Percentiles rank a stretch among this genome's conserved stretches.
These are phyloP conservation scores for Maudiozyma serrabonitensis DNA, from an alignment of 805 yeast species.

Conservation along the genomic window DNA sequence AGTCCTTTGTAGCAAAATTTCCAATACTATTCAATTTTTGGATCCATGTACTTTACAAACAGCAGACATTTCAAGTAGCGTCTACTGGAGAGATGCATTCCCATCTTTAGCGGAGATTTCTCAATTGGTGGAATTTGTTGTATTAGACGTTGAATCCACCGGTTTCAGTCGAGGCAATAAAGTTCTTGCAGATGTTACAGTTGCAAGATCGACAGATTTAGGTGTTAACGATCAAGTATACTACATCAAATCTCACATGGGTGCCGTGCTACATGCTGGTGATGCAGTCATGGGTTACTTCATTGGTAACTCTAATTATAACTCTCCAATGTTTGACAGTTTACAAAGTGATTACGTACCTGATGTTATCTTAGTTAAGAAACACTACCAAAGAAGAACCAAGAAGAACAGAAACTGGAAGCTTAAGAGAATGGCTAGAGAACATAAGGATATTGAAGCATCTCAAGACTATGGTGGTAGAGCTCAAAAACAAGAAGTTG, in stretches of 20 bases:
- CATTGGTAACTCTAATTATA: slow-evolving; percentile 75
- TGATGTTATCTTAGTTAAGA: slow-evolving; percentile 84
- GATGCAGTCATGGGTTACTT: slow-evolving; percentile 91
- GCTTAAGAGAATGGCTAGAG: slow-evolving; percentile 95
- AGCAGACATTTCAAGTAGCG: slow-evolving; percentile 60
- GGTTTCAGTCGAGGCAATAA: slow-evolving; percentile 68
- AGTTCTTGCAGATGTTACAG: slow-evolving; percentile 81
- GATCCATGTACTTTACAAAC: slow-evolving; percentile 76
- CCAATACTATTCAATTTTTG: slow-evolving; percentile 75
- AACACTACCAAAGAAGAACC: slow-evolving; percentile 71
- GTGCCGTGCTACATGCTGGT: slow-evolving; percentile 92
- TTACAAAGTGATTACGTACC: slow-evolving; percentile 53
- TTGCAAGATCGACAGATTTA: slow-evolving; percentile 82
- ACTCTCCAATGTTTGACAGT: slow-evolving; percentile 77
- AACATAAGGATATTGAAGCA: slow-evolving; percentile 82
- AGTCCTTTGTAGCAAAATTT: slow-evolving; percentile 74
- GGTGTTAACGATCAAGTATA: slow-evolving; percentile 77
- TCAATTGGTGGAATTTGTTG: slow-evolving; percentile 76
- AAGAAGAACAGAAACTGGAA: slow-evolving; percentile 78
- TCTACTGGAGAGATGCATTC: slow-evolving; percentile 81
- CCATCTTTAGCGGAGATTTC: slow-evolving; percentile 63
- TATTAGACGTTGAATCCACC: slow-evolving; percentile 88
- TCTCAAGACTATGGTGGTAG: slow-evolving; percentile 49
- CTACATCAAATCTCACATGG: slow-evolving; percentile 84
- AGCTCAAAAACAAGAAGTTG: slow-evolving; percentile 79